Percentiles rank a stretch among this genome's conserved stretches.
Evolutionary conservation across 2,329 filamentous ascomycete species (phyloP).

Genomic region (Colletotrichum gloeosporioides): DNA sequence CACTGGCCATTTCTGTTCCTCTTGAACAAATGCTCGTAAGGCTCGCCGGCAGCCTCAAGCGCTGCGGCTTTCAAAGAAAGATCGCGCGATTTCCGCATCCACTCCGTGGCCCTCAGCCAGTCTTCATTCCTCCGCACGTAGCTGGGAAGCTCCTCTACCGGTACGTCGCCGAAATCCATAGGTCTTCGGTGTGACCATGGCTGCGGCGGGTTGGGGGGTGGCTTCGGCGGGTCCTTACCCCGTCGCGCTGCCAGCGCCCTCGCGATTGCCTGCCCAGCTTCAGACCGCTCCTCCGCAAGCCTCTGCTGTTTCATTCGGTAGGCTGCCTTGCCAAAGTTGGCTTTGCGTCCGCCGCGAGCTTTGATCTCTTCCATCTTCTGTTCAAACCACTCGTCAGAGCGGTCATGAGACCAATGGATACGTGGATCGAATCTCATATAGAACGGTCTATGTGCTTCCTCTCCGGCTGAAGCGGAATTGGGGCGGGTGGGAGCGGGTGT

Average conservation of each 20-base stretch:
- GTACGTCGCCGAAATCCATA: conserved; percentile 42
- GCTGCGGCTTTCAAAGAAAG: conserved; percentile 13
- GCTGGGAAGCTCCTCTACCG: conserved; percentile 46
- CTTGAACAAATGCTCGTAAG: conserved; percentile 6
- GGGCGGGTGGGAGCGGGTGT: neutral
- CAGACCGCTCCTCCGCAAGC: conserved; percentile 22
- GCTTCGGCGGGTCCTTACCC: neutral
- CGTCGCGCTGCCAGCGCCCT: neutral
- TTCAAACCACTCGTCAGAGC: conserved; percentile 49
- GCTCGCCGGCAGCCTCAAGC: neutral
- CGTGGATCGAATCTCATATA: conserved; percentile 57
- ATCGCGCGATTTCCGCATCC: conserved; percentile 37
- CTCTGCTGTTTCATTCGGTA: conserved; percentile 40
- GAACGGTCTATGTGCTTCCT: conserved; percentile 32
- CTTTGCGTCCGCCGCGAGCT: conserved; percentile 53
- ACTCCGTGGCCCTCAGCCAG: conserved; percentile 48
- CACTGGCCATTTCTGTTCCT: neutral
- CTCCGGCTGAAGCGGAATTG: conserved; percentile 2
- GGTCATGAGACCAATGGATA: conserved; percentile 49
- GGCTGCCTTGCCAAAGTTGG: conserved; percentile 52
- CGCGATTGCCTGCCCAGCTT: neutral
- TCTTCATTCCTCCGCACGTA: conserved; percentile 47
- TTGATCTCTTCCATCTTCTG: conserved; percentile 56
- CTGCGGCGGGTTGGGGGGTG: conserved; percentile 27
- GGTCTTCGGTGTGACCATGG: conserved; percentile 32